A percentile compares a stretch with the other conserved stretches of the same genome.
Evolutionary conservation across 768 basidiomycete genomes (phyloP).

Genomic region (Gymnopilus junonius): DNA sequence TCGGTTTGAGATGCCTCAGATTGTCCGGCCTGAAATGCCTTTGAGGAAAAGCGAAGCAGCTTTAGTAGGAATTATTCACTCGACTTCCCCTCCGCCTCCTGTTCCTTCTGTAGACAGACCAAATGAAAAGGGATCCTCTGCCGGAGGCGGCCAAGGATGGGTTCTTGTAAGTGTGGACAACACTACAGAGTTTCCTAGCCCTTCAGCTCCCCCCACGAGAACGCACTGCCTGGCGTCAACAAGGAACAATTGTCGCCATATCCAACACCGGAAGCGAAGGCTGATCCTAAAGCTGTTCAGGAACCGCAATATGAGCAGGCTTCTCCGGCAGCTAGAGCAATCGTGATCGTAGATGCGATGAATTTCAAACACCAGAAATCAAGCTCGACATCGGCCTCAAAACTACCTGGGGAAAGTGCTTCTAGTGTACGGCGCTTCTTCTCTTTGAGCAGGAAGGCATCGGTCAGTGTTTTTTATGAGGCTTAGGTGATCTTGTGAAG

Average conservation of each 20-base stretch:
- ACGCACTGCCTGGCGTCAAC: neutral
- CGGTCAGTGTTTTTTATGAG: constrained; percentile 34
- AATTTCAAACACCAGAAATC: constrained; percentile 49
- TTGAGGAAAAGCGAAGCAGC: constrained; percentile 69
- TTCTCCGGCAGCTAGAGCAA: constrained; percentile 61
- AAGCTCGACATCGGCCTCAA: constrained; percentile 20
- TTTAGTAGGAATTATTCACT: constrained; percentile 53
- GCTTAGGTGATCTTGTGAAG: neutral
- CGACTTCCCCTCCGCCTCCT: constrained; percentile 31
- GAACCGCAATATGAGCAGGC: constrained; percentile 16
- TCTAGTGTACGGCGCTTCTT: constrained; percentile 41
- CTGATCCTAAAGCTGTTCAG: neutral
- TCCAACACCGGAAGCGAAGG: constrained; percentile 20
- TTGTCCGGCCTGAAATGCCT: constrained; percentile 46
- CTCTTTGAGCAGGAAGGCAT: constrained; percentile 40
- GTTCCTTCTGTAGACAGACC: constrained; percentile 21
- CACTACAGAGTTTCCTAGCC: neutral
- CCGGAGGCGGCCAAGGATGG: constrained; percentile 57
- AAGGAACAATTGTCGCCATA: neutral
- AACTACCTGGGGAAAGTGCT: constrained; percentile 21
- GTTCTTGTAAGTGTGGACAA: constrained; percentile 67
- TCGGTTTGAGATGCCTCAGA: constrained; percentile 57
- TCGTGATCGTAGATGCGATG: constrained; percentile 63
- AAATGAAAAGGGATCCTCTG: constrained; percentile 28
- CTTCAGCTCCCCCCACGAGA: neutral